Conservation (phyloP, 331 rosid genomes). For the Erythrophleum ivorense region DNA sequence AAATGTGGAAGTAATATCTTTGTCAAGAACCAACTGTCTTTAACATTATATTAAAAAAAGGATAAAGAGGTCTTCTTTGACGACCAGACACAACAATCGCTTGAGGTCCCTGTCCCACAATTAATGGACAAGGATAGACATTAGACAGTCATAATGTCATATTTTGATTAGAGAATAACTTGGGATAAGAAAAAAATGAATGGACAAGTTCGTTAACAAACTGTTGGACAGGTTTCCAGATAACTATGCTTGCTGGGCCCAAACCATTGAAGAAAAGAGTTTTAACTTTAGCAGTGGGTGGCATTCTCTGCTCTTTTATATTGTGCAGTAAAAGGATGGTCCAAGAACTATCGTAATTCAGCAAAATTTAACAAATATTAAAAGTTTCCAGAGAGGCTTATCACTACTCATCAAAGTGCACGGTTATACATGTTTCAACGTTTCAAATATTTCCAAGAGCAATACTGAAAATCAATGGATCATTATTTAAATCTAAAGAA, state of each 20-base stretch:
- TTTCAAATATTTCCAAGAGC: background rate
- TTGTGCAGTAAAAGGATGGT: background rate
- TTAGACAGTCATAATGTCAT: too few relatives aligned
- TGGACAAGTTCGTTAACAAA: background rate
- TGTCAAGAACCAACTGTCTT: conserved; percentile 13
- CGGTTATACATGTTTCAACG: background rate
- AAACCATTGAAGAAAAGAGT: background rate
- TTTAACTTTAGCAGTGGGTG: background rate
- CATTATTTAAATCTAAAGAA: background rate
- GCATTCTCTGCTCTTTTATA: background rate
- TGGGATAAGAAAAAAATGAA: background rate
- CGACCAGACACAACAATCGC: conserved; percentile 31
- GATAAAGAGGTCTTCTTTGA: conserved; percentile 4
- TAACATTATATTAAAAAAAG: background rate
- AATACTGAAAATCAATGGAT: background rate
- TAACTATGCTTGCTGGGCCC: background rate
- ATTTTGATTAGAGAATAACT: background rate
- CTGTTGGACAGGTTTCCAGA: background rate
- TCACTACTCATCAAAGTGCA: background rate
- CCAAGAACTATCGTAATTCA: background rate
- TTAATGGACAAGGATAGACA: background rate
- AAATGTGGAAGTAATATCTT: conserved; percentile 24
- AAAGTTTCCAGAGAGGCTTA: background rate
- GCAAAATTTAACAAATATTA: background rate
- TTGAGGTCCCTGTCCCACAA: conserved; percentile 25